Base-by-base conservation (phyloP, 2,329 filamentous ascomycete genomes). In the Aspergillus quadrilineatus region DNA sequence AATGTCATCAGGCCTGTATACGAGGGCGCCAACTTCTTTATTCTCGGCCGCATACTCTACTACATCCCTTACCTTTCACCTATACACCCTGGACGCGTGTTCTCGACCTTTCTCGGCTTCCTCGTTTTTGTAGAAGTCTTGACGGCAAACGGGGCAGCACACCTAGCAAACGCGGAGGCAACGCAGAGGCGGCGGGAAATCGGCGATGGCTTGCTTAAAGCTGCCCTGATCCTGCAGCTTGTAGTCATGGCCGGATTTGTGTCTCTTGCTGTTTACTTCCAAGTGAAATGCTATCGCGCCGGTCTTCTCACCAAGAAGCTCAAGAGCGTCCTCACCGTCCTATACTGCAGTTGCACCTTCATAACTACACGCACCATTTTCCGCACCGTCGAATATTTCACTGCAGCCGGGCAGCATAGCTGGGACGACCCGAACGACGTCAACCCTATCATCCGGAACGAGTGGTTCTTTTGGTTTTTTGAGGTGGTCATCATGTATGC, bases 101-200 rank as follows among this genome's bases (percentile, higher is more conserved):
- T 86, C 61, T 86, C 84, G 60, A 79, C 78, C 3, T 82, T 87
- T 59, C 71, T 87, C 36, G 71, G 79, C 1, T 72, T 83, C 8
- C 81, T 85, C 37, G 66, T 72, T 1, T 69, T 78, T 0, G 77
- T 85, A 39, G 75, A 76, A 53, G 57, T 58, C 7, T 70, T 85
- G 2, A 82, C 81, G 17, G 79, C 73, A 5, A 80, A 80, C 50
- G 82, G 82, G 1, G 81, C 79, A 3, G 73, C 75, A 36, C 71
- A 77, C 32, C 71, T 77, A 51, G 74, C 76, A 4, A 78, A 80
- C 50, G 67, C 68, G 1, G 63, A 57, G 12, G 68, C 75, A 41
- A 67, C 75, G 0, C 57, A 67, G 28, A 63, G 59, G 30, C 70
- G 74, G 47, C 71, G 75, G n/a, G 67, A 75, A 14, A 67, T 71